These are phyloP conservation scores for Simplicillium sp. DNA, from an alignment of 2,329 filamentous ascomycete species.

Conservation along the genomic window DNA sequence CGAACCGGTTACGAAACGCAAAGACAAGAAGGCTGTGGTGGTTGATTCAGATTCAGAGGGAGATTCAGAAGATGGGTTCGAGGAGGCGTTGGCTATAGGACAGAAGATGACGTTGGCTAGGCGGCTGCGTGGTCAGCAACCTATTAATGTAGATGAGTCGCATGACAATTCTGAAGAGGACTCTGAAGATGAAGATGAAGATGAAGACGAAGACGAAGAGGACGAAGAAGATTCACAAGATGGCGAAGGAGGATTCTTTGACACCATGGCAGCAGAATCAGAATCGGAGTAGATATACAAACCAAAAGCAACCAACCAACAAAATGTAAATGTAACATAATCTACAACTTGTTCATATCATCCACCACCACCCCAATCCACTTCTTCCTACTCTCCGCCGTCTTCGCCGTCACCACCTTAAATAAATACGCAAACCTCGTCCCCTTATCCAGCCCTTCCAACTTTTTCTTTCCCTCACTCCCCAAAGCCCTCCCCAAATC, in stretches of 20 bases:
- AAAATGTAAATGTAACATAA: no score
- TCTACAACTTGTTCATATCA: no score
- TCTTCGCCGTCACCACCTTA: slow-evolving; percentile 32
- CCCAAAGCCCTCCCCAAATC: slow-evolving; percentile 36
- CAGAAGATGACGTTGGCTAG: no score
- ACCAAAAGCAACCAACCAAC: no score
- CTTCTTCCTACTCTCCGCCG: slow-evolving; percentile 21
- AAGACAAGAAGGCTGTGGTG: background rate
- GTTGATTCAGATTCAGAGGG: background rate
- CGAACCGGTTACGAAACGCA: background rate
- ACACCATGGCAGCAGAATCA: no score
- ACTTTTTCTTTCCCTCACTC: slow-evolving; percentile 19
- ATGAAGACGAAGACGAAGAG: background rate
- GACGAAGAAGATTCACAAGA: background rate
- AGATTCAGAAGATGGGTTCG: background rate
- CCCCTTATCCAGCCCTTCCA: slow-evolving; percentile 31
- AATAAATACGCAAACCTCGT: slow-evolving; percentile 36
- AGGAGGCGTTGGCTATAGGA: background rate
- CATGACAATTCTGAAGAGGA: no score
- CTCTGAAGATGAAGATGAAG: background rate
- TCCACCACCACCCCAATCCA: slow-evolving; percentile 28
- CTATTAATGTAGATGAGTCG: no score
- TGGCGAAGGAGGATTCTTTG: no score
- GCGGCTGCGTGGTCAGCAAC: no score
- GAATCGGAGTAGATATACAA: no score